phyloP scores from a whole-genome alignment of 2,329 filamentous ascomycete species.

The Arthrobotrys megalospora region DNA sequence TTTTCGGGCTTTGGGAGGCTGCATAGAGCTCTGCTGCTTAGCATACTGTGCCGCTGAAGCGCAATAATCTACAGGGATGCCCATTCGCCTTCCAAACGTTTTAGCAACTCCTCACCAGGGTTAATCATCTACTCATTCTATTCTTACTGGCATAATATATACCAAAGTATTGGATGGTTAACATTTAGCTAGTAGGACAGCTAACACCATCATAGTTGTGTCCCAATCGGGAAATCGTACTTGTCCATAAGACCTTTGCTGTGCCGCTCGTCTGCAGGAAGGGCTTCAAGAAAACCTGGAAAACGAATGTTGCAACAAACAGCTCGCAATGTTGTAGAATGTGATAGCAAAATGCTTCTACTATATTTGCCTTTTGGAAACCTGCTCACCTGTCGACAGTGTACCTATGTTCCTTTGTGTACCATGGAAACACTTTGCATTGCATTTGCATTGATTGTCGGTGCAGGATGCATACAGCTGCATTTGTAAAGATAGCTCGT shows the following conservation, averaged over 20 bases:
- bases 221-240: constrained; percentile 4
- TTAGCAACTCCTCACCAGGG: neutral
- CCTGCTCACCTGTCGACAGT: neutral
- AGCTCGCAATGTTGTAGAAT: neutral
- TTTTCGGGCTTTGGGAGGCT: too few relatives aligned
- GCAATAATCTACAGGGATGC: constrained; percentile 4
- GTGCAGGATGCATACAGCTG: constrained; percentile 11
- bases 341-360: neutral
- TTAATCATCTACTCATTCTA: neutral
- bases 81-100: neutral
- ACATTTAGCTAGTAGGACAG: neutral
- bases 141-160: neutral
- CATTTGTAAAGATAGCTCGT: constrained; percentile 5
- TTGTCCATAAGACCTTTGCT: constrained; percentile 12
- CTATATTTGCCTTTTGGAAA: neutral
- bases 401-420: constrained; percentile 3
- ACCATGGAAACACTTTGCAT: constrained; percentile 20
- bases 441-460: constrained; percentile 20
- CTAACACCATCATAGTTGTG: neutral
- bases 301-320: neutral
- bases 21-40: neutral
- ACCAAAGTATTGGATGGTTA: neutral
- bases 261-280: neutral
- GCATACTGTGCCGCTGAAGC: neutral
- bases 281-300: neutral